phyloP scores from a whole-genome alignment of 805 yeast species.

The Grigorovia jiainica region DNA sequence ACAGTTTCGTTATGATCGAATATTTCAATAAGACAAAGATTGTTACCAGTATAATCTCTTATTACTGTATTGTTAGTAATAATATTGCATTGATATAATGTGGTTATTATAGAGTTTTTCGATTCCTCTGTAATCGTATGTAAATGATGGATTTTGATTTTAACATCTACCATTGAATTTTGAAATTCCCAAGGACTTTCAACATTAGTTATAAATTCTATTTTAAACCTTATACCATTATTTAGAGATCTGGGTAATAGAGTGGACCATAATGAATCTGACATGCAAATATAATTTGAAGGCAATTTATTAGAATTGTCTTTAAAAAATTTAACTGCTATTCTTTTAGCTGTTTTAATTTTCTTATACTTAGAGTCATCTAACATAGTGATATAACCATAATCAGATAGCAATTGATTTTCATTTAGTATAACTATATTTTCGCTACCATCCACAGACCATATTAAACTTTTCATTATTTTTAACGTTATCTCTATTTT shows the following conservation, averaged over 20 bases:
- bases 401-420: slow-evolving; percentile 5
- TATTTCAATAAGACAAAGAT: background rate
- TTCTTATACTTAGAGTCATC: slow-evolving; percentile 2
- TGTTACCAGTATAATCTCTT: background rate
- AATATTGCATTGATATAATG: background rate
- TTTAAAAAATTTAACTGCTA: slow-evolving; percentile 1
- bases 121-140: background rate
- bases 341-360: background rate
- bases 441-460: background rate
- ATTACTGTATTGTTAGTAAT: background rate
- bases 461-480: slow-evolving; percentile 5
- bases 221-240: slow-evolving; percentile 27
- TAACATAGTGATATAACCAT: slow-evolving; percentile 27
- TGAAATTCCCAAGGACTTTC: slow-evolving; percentile 4
- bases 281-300: slow-evolving; percentile 30
- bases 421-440: slow-evolving; percentile 3
- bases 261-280: slow-evolving; percentile 38
- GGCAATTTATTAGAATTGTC: slow-evolving; percentile 6
- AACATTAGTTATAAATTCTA: slow-evolving; percentile 31
- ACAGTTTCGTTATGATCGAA: background rate
- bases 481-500: background rate
- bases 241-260: slow-evolving; percentile 20
- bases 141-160: background rate
- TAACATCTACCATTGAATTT: slow-evolving; percentile 30
- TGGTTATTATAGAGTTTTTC: background rate